phyloP scores from a whole-genome alignment of 495 filamentous ascomycete genomes.

The Chlorociboria aeruginascens region DNA sequence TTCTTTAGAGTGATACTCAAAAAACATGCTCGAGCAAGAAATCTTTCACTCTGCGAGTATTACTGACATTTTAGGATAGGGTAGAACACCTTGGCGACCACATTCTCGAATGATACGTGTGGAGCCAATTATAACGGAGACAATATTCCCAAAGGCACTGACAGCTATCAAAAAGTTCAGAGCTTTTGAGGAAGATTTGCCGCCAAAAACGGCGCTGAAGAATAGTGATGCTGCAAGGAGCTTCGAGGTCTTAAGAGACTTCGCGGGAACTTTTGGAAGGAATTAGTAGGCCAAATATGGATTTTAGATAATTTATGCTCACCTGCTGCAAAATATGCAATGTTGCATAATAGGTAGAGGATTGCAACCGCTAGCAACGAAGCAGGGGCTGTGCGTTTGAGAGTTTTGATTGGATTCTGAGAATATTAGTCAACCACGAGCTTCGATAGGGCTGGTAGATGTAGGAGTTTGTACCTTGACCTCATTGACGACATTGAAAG shows the following conservation, averaged over 20 bases:
- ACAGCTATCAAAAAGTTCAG: slow-evolving; percentile 51
- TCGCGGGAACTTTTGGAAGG: slow-evolving; percentile 30
- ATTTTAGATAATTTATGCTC: background rate
- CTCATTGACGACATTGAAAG: slow-evolving; percentile 56
- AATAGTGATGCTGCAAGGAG: slow-evolving; percentile 46
- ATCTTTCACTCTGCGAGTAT: too few species aligned
- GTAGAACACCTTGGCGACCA: slow-evolving; percentile 53
- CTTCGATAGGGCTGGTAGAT: background rate
- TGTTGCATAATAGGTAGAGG: slow-evolving; percentile 49
- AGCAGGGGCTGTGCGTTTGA: slow-evolving; percentile 36
- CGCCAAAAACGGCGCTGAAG: slow-evolving; percentile 48
- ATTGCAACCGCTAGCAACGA: slow-evolving; percentile 37
- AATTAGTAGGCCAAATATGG: background rate
- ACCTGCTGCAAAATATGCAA: slow-evolving; percentile 48
- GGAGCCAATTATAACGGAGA: slow-evolving; percentile 44
- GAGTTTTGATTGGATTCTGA: slow-evolving; percentile 46
- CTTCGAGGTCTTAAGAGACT: slow-evolving; percentile 37
- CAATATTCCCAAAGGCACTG: slow-evolving; percentile 51
- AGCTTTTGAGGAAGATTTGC: slow-evolving; percentile 33
- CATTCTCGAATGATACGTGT: slow-evolving; percentile 50
- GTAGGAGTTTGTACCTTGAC: slow-evolving; percentile 32
- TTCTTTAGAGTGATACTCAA: too few species aligned
- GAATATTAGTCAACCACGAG: background rate
- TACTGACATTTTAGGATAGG: slow-evolving; percentile 37
- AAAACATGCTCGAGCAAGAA: too few species aligned